These are phyloP conservation scores for Vigna reflexopilosa DNA, from an alignment of 306 rosid genomes.

Conservation along the genomic window DNA sequence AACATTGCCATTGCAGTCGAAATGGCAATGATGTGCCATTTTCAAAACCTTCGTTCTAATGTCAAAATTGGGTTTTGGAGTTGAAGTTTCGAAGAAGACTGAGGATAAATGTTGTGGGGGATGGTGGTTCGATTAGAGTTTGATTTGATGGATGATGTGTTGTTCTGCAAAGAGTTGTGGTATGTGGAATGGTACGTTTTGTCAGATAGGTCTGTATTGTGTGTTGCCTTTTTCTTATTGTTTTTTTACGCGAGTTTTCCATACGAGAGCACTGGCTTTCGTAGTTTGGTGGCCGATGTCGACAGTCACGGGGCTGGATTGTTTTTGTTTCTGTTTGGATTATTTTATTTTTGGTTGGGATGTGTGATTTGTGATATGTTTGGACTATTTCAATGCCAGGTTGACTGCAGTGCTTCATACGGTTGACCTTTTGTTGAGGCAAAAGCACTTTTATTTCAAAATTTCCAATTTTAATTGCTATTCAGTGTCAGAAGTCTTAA, in stretches of 20 bases:
- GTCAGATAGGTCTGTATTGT: conserved; percentile 15
- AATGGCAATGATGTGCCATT: background rate
- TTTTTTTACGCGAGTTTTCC: background rate
- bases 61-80: conserved; percentile 7
- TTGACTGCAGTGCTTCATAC: conserved; percentile 18
- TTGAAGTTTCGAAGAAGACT: background rate
- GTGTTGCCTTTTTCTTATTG: background rate
- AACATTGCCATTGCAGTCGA: background rate
- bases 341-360: conserved; percentile 12
- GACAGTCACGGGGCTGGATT: conserved; percentile 41
- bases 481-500: conserved; percentile 1
- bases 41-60: background rate
- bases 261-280: conserved; percentile 17
- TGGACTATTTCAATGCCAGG: background rate
- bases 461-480: background rate
- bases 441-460: background rate
- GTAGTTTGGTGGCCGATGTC: conserved; percentile 29
- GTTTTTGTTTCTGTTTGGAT: conserved; percentile 29
- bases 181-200: background rate
- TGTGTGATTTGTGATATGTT: background rate
- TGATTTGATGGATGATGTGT: conserved; percentile 27
- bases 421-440: background rate
- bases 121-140: conserved; percentile 33
- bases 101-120: conserved; percentile 26
- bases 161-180: conserved; percentile 24